Evolutionary conservation across 1,284 basidiomycete genomes (phyloP).

Genomic region (Austroboletus novae-zelandiae): DNA sequence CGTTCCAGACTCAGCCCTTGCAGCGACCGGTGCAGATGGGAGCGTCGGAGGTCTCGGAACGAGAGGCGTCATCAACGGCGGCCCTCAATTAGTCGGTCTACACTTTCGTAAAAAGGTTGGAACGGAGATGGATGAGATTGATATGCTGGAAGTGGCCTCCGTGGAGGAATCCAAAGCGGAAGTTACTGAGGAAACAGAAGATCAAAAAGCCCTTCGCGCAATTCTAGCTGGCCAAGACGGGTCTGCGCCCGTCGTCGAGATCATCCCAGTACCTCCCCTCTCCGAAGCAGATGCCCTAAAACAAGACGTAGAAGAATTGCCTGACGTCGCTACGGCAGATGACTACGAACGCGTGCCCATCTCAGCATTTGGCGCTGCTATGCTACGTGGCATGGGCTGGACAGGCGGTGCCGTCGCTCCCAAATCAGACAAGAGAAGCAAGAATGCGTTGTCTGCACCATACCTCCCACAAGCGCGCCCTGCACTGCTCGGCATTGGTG

Average conservation of each 20-base stretch:
- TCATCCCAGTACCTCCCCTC: slow-evolving; percentile 56
- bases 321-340: slow-evolving; percentile 72
- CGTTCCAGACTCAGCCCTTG: slow-evolving; percentile 65
- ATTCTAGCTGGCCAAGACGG: slow-evolving; percentile 56
- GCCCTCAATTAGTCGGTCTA: slow-evolving; percentile 62
- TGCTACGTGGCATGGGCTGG: slow-evolving; percentile 98
- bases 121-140: slow-evolving; percentile 28
- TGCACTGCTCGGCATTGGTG: slow-evolving; percentile 85
- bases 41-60: slow-evolving; percentile 79
- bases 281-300: slow-evolving; percentile 79
- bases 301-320: slow-evolving; percentile 77
- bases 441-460: slow-evolving; percentile 63
- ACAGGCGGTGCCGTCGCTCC: slow-evolving; percentile 76
- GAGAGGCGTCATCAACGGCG: slow-evolving; percentile 65
- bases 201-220: slow-evolving; percentile 71
- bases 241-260: slow-evolving; percentile 41
- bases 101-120: slow-evolving; percentile 45
- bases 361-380: slow-evolving; percentile 89
- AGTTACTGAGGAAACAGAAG: slow-evolving; percentile 53
- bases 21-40: slow-evolving; percentile 67
- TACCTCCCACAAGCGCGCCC: slow-evolving; percentile 82
- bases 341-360: slow-evolving; percentile 93
- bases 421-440: slow-evolving; percentile 41
- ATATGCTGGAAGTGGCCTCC: slow-evolving; percentile 10
- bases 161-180: slow-evolving; percentile 25